phyloP scores from a whole-genome alignment of 495 filamentous ascomycete genomes.

The Talaromyces ruber region DNA sequence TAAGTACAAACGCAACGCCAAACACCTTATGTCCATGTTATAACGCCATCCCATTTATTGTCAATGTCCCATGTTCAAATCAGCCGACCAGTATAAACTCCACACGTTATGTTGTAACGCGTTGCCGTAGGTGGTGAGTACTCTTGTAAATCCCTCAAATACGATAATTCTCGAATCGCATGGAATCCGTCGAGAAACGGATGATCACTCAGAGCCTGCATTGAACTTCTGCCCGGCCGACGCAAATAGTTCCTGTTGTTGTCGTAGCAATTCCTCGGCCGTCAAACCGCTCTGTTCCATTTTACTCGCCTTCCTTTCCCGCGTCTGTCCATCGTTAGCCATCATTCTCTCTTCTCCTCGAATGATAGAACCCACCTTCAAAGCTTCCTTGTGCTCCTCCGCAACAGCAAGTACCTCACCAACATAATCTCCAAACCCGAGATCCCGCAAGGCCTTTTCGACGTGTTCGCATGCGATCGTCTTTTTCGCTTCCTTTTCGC shows the following conservation, averaged over 20 bases:
- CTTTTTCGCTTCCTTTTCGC: slow-evolving; percentile 96
- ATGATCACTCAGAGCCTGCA: slow-evolving; percentile 30
- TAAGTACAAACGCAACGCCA: neutral
- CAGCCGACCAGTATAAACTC: neutral
- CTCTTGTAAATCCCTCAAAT: neutral
- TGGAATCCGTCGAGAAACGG: neutral
- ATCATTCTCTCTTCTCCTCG: slow-evolving; percentile 6
- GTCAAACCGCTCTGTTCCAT: slow-evolving; percentile 88
- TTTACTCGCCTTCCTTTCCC: slow-evolving; percentile 95
- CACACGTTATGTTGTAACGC: neutral
- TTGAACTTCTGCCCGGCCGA: slow-evolving; percentile 72
- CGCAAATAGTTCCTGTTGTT: slow-evolving; percentile 87
- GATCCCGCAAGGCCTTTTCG: slow-evolving; percentile 78
- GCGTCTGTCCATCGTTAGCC: slow-evolving; percentile 45
- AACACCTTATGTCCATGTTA: neutral
- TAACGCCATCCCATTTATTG: neutral
- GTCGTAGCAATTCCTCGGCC: slow-evolving; percentile 76
- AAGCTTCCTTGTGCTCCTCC: slow-evolving; percentile 81
- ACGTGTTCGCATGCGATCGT: slow-evolving; percentile 97
- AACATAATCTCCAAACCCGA: slow-evolving; percentile 89
- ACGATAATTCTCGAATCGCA: neutral
- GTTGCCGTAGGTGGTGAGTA: neutral
- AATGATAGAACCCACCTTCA: slow-evolving; percentile 56
- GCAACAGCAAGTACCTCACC: slow-evolving; percentile 78
- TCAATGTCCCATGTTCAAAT: neutral